Percentiles rank a stretch among this genome's conserved stretches.
These are phyloP conservation scores for Glycine tomentella DNA, from an alignment of 306 rosid species.

Conservation along the genomic window DNA sequence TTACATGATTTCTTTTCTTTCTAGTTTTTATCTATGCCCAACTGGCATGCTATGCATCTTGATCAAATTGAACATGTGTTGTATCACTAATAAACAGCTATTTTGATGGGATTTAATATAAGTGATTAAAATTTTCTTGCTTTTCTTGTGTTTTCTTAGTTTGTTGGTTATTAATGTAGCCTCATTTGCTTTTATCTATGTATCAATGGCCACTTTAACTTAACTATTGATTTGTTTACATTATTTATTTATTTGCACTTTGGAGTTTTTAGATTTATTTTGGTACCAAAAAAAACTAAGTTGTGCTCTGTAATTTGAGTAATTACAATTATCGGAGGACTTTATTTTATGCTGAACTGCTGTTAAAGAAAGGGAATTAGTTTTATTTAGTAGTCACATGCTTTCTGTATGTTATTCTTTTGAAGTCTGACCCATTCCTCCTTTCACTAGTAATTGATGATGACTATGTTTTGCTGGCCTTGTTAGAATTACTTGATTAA, in stretches of 20 bases:
- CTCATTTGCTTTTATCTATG: too few species aligned
- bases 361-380: neutral
- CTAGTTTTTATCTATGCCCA: neutral
- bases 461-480: conserved; percentile 13
- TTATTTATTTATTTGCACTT: too few species aligned
- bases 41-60: neutral
- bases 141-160: neutral
- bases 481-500: neutral
- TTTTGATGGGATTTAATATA: neutral
- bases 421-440: conserved; percentile 19
- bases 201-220: neutral
- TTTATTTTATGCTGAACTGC: neutral
- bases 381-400: neutral
- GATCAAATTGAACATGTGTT: neutral
- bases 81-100: neutral
- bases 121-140: neutral
- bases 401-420: conserved; percentile 1
- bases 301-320: neutral
- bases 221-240: neutral
- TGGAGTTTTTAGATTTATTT: too few species aligned
- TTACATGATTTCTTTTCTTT: neutral
- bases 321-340: neutral
- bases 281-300: neutral
- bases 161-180: neutral
- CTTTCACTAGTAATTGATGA: neutral